Base-by-base conservation (phyloP, 108 stramenopile genomes). In the Fistulifera pelliculosa region DNA sequence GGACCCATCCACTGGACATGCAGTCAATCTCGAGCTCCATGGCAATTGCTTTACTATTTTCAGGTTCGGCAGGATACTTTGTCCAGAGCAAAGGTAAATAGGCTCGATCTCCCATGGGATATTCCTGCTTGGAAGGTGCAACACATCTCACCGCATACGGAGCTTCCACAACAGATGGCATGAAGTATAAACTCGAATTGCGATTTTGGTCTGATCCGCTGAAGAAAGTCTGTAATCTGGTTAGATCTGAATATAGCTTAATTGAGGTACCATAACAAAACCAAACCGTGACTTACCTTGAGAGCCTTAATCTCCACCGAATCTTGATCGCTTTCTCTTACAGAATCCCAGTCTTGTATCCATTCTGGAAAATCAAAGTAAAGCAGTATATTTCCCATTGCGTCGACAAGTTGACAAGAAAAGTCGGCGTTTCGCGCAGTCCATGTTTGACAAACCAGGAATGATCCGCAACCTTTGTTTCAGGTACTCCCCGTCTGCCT, bases 351-450 rank as follows among this genome's bases (percentile, higher is more conserved):
- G 45, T 78, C 65, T 28, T 61, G 62, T 40, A 84, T 49, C 76
- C 78, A 84, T 23, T 48, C 49, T 11, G 83, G 83, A 27, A 80
- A 38, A 53, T 69, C 63, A 38, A 77, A 69, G 38, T 84, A 80
- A 6, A 82, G 61, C 24, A 66, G 45, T 5, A 80, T 55, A 54
- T 75, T 84, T 13, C 73, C 56, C 65, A 72, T 25, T 71, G 78
- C 18, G 71, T 48, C 42, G 77, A 49, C 17, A 77, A 49, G 54
- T 80, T 84, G 41, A 68, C 58, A 21, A 80, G 41, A 0, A 80
- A 58, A 12, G 74, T 72, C n/a, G 83, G 71, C 0, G 31, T 27
- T 44, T 75, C 58, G 18, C 78, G 71, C 11, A 83, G 52, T 21
- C 82, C 78, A 55, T 79, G 62, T 65, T 73, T 19, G 10, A 53